Conservation (phyloP, 1,139 yeast genomes). For the Sugiyamaella sp. region DNA sequence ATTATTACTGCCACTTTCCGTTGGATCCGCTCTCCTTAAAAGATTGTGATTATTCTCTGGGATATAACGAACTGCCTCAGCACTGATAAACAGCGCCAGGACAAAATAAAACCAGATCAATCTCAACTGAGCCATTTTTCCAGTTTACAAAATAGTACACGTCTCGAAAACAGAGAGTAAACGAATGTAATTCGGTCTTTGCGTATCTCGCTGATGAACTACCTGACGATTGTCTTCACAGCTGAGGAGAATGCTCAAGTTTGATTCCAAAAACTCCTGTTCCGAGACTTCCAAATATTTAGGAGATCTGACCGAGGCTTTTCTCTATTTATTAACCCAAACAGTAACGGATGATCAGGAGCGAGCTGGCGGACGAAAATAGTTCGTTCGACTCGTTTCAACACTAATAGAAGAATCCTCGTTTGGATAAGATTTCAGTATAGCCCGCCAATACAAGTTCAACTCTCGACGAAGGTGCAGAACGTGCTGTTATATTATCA, state of each 20-base stretch:
- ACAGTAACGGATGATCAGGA: no score
- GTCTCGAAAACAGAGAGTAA: neutral
- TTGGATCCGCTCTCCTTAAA: slow-evolving; percentile 9
- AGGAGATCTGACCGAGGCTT: no score
- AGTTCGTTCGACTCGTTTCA: no score
- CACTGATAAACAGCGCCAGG: neutral
- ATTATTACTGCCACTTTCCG: neutral
- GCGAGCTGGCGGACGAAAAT: no score
- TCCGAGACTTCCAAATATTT: no score
- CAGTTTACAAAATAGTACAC: no score
- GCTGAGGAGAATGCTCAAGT: neutral
- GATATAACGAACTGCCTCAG: slow-evolving; percentile 3
- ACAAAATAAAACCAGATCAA: slow-evolving; percentile 3
- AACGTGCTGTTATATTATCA: slow-evolving; percentile 3
- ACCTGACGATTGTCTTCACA: no score
- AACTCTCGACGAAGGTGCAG: neutral
- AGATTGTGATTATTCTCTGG: slow-evolving; percentile 13
- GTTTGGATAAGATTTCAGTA: no score
- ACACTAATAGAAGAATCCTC: no score
- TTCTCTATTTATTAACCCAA: no score
- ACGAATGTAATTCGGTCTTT: neutral
- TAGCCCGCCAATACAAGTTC: no score
- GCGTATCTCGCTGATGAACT: no score
- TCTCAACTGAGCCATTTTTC: slow-evolving; percentile 5
- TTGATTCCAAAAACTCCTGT: neutral